These are phyloP conservation scores for Rhizophagus prolifer DNA, from an alignment of 192 early-diverging fungal genomes.

Conservation along the genomic window DNA sequence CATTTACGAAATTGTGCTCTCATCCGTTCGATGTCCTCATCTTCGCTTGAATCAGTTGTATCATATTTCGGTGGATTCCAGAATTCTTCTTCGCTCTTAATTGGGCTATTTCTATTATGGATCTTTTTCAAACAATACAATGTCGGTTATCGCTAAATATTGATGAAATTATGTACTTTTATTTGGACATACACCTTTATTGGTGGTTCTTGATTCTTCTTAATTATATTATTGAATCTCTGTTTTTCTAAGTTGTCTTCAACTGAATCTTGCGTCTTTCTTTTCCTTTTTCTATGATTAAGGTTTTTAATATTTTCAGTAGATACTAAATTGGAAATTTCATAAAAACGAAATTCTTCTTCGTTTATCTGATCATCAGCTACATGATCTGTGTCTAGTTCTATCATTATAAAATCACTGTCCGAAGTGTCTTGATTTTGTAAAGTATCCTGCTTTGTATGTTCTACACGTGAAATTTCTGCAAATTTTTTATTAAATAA, in stretches of 20 bases:
- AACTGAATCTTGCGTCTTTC: background rate
- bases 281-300: background rate
- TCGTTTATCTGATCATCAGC: background rate
- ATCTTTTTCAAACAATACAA: background rate
- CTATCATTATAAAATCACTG: too few relatives aligned
- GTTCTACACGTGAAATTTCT: background rate
- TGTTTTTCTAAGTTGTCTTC: background rate
- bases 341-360: background rate
- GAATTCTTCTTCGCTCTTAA: conserved; percentile 13
- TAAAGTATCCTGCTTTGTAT: background rate
- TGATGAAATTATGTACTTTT: background rate
- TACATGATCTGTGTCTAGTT: background rate
- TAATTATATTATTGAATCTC: background rate
- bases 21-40: background rate
- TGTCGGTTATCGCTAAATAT: background rate
- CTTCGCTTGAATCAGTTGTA: background rate
- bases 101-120: background rate
- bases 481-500: too few relatives aligned
- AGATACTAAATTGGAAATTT: background rate
- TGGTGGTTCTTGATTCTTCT: background rate
- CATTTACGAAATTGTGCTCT: background rate
- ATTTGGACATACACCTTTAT: background rate
- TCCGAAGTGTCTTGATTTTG: background rate
- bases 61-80: conserved; percentile 3
- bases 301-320: background rate